Base-by-base conservation (phyloP, 2,329 filamentous ascomycete genomes). In the Cadophora gregata region DNA sequence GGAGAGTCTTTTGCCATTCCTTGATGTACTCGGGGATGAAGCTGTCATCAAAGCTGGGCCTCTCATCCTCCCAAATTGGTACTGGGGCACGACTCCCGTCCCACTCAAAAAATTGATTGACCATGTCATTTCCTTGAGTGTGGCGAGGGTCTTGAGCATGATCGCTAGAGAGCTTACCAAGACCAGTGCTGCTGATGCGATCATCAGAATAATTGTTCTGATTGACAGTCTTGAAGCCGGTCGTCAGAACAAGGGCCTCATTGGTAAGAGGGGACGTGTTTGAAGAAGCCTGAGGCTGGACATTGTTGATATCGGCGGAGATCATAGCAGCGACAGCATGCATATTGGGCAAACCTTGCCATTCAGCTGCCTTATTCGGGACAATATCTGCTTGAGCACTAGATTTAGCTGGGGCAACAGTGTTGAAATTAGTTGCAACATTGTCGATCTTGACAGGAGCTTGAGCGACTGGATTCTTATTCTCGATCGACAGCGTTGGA, bases 21-120 rank as follows among this genome's bases (percentile, higher is more conserved):
- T 59, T 56, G 38, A 77, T 71, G 55, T 73, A 77, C 3, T 67
- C 65, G 6, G 70, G 63, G 16, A 75, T 66, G 55, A 70, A 75
- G 25, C 60, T 61, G 21, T 66, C 65, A 62, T 73, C 71, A 50
- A 74, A 75, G 6, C 3, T 29, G 16, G 58, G 48, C 33, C 74
- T 67, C 50, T 72, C 73, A 29, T 67, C 59, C 59, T 75, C 74
- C 70, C 74, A 75, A 61, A 50, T 48, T 50, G 73, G 71, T 27
- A 66, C 67, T 47, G 71, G 71, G 48, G 63, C 36, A 69, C 70
- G 71, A 4, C 31, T 62, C 8, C 68, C 69, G 63, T 75, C 70
- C 71, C 70, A 76, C 59, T 75, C 73, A 27, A 67, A 29, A 24
- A 75, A 59, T 25, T 69, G 62, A 27, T 70, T 45, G 0, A 38